Percentiles rank a stretch among this genome's conserved stretches.
Evolutionary conservation across 768 basidiomycete genomes (phyloP).

Genomic region (Collybia nuda): DNA sequence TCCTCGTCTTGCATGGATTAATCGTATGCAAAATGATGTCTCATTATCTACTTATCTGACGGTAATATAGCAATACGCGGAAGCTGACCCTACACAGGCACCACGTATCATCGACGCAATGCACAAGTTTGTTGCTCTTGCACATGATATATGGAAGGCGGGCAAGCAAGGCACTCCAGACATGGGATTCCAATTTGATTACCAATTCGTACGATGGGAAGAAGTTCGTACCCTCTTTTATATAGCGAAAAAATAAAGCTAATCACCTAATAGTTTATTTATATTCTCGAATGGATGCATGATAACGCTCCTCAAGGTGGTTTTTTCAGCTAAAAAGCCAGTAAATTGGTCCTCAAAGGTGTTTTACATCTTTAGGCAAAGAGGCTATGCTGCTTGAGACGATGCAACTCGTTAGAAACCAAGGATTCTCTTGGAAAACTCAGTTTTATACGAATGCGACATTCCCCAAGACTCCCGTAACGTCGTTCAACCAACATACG

Average conservation of each 20-base stretch:
- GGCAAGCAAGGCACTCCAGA: constrained; percentile 32
- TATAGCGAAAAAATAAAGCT: no score
- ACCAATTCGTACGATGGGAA: constrained; percentile 43
- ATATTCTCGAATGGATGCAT: constrained; percentile 38
- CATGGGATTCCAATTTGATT: constrained; percentile 40
- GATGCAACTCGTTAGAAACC: constrained; percentile 37
- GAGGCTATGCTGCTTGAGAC: constrained; percentile 35
- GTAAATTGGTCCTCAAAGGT: neutral
- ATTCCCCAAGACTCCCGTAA: constrained; percentile 33
- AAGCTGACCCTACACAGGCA: constrained; percentile 36
- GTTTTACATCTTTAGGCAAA: constrained; percentile 20
- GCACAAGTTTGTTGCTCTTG: constrained; percentile 33
- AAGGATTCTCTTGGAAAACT: constrained; percentile 41
- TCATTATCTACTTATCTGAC: no score
- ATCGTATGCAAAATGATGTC: constrained; percentile 23
- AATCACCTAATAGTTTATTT: constrained; percentile 25
- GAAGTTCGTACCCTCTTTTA: constrained; percentile 22
- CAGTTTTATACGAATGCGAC: constrained; percentile 35
- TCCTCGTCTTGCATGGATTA: constrained; percentile 36
- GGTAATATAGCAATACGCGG: constrained; percentile 37
- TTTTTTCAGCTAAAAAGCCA: neutral
- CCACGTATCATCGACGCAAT: constrained; percentile 35
- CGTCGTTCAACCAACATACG: constrained; percentile 29
- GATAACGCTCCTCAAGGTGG: constrained; percentile 38
- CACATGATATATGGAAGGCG: constrained; percentile 33